These are phyloP conservation scores for Candida sp. DNA, from an alignment of 1,139 yeast species.

Conservation along the genomic window DNA sequence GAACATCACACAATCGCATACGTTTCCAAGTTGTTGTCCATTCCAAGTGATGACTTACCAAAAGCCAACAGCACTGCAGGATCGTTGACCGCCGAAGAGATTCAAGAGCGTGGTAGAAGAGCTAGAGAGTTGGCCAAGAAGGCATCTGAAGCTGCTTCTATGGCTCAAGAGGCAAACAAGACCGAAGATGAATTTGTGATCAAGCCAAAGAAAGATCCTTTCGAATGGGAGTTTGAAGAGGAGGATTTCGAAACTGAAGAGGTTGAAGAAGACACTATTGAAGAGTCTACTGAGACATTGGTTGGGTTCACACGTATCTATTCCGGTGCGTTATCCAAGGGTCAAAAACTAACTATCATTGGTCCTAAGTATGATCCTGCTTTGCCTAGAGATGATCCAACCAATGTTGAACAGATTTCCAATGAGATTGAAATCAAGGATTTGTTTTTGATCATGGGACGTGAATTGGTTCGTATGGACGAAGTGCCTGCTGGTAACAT, in stretches of 20 bases:
- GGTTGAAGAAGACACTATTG: constrained; percentile 48
- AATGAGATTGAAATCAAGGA: constrained; percentile 57
- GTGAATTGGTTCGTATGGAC: constrained; percentile 78
- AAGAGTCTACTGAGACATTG: constrained; percentile 58
- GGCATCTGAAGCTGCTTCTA: constrained; percentile 65
- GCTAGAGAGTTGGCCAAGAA: constrained; percentile 74
- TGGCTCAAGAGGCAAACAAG: constrained; percentile 22
- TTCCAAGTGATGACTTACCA: constrained; percentile 84
- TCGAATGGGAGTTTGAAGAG: constrained; percentile 53
- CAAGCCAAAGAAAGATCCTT: constrained; percentile 34
- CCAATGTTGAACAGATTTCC: constrained; percentile 49
- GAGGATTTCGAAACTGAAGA: constrained; percentile 39
- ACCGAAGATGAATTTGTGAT: constrained; percentile 34
- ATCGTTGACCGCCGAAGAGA: constrained; percentile 56
- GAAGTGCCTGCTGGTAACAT: constrained; percentile 95
- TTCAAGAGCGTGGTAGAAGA: constrained; percentile 65
- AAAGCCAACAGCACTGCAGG: constrained; percentile 38
- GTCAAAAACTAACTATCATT: constrained; percentile 73
- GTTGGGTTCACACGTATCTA: constrained; percentile 91
- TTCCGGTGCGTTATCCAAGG: constrained; percentile 79
- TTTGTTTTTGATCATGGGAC: constrained; percentile 88
- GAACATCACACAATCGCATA: constrained; percentile 75
- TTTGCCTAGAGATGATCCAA: constrained; percentile 52
- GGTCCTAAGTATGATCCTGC: constrained; percentile 90
- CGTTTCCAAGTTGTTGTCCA: constrained; percentile 87